Percentiles rank a stretch among this genome's conserved stretches.
Conservation (phyloP, 768 basidiomycete genomes). For the Clathrus columnatus region DNA sequence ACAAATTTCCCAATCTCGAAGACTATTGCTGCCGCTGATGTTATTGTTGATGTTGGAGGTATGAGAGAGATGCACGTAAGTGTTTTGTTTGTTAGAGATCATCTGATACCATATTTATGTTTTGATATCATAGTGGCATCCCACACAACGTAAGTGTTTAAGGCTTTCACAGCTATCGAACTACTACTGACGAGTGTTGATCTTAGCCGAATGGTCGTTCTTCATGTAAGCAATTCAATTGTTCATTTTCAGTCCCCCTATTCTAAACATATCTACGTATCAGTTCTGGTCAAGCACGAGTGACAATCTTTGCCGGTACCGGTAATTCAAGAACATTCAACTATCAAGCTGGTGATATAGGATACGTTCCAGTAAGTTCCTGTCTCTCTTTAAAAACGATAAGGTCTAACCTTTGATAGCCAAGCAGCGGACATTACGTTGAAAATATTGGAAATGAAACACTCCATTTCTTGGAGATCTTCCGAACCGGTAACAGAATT, state of each 20-base stretch:
- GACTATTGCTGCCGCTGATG: constrained; percentile 49
- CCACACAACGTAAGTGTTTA: constrained; percentile 33
- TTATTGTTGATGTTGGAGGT: constrained; percentile 50
- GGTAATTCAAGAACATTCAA: constrained; percentile 51
- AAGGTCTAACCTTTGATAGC: neutral
- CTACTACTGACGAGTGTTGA: neutral
- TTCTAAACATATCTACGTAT: neutral
- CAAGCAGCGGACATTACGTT: constrained; percentile 47
- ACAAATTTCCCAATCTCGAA: constrained; percentile 42
- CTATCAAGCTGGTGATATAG: constrained; percentile 54
- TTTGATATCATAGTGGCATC: constrained; percentile 50
- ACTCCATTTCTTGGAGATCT: constrained; percentile 51
- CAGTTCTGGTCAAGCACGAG: constrained; percentile 45
- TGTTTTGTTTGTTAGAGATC: neutral
- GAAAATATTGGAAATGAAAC: constrained; percentile 58
- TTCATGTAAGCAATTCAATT: constrained; percentile 45
- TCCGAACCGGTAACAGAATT: constrained; percentile 24
- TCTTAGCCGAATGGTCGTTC: constrained; percentile 57
- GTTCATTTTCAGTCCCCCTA: neutral
- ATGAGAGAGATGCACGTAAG: constrained; percentile 45
- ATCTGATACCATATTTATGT: constrained; percentile 10
- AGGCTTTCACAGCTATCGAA: no score
- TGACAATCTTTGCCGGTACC: constrained; percentile 48
- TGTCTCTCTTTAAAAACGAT: neutral
- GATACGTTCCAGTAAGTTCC: constrained; percentile 20